phyloP scores from a whole-genome alignment of 2,329 filamentous ascomycete species.

The Verticillium zaregamsianum region DNA sequence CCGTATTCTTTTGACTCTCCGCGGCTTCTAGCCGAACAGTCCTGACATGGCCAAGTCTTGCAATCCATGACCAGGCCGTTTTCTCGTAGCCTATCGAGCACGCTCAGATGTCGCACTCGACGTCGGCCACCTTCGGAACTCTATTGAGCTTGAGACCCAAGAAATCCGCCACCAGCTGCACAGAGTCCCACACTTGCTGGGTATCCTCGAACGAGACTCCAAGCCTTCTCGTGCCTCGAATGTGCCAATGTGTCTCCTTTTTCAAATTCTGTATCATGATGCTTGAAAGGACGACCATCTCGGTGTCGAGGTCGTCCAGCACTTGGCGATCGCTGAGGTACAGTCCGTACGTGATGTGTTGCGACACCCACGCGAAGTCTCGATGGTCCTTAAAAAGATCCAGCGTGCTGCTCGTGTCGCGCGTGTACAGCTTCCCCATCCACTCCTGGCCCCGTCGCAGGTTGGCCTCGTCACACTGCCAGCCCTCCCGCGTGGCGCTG shows the following conservation, averaged over 20 bases:
- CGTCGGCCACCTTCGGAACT: conserved; percentile 22
- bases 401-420: conserved; percentile 34
- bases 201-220: conserved; percentile 25
- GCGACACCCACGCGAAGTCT: conserved; percentile 44
- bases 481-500: conserved; percentile 47
- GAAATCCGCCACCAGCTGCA: neutral
- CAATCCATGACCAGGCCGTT: no score
- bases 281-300: conserved; percentile 47
- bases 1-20: no score
- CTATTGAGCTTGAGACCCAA: conserved; percentile 4
- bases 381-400: conserved; percentile 30
- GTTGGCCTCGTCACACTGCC: conserved; percentile 55
- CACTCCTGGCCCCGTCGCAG: conserved; percentile 47
- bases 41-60: no score
- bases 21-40: no score
- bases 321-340: conserved; percentile 53
- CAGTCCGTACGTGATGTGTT: conserved; percentile 54
- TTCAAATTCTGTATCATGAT: conserved; percentile 56
- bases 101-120: conserved; percentile 12
- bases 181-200: conserved; percentile 16
- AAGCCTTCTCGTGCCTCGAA: conserved; percentile 42
- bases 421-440: conserved; percentile 52
- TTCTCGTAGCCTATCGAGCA: no score
- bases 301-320: conserved; percentile 48
- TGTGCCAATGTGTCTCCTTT: conserved; percentile 51